phyloP scores from a whole-genome alignment of 345 rosid genomes.

The Salix viminalis region DNA sequence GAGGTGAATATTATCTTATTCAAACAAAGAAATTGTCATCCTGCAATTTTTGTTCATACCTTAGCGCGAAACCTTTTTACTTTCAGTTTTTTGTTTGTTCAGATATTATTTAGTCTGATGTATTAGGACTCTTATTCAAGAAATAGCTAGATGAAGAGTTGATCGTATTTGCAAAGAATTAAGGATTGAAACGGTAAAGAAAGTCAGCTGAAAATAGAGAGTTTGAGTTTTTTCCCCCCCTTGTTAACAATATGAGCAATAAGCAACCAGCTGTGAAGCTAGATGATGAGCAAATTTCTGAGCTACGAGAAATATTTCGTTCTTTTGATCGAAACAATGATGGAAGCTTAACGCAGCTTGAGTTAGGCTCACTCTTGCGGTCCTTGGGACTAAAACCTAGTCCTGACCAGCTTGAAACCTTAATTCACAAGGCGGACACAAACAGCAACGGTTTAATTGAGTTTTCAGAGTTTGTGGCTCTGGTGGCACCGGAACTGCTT shows the following conservation, averaged over 20 bases:
- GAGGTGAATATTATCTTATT: background rate
- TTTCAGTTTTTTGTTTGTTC: background rate
- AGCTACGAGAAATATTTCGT: constrained; percentile 75
- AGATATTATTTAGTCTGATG: background rate
- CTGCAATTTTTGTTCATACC: background rate
- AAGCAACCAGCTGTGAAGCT: constrained; percentile 31
- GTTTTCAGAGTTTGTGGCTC: constrained; percentile 73
- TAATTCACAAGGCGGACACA: constrained; percentile 69
- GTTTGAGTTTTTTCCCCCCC: background rate
- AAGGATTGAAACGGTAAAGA: background rate
- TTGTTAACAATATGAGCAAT: background rate
- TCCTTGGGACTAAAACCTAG: constrained; percentile 72
- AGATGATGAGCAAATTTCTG: constrained; percentile 71
- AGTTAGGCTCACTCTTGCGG: constrained; percentile 80
- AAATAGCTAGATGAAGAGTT: background rate
- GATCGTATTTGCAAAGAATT: background rate
- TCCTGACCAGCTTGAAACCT: constrained; percentile 61
- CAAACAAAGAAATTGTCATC: background rate
- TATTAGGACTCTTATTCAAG: background rate
- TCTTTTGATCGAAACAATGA: constrained; percentile 82
- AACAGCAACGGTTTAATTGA: constrained; percentile 83
- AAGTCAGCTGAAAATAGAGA: background rate
- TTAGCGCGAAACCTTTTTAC: background rate
- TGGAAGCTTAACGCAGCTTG: constrained; percentile 84
- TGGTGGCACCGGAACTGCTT: constrained; percentile 75